Evolutionary conservation across 352 stramenopile genomes (phyloP).

Genomic region (Blastocystis sp.): DNA sequence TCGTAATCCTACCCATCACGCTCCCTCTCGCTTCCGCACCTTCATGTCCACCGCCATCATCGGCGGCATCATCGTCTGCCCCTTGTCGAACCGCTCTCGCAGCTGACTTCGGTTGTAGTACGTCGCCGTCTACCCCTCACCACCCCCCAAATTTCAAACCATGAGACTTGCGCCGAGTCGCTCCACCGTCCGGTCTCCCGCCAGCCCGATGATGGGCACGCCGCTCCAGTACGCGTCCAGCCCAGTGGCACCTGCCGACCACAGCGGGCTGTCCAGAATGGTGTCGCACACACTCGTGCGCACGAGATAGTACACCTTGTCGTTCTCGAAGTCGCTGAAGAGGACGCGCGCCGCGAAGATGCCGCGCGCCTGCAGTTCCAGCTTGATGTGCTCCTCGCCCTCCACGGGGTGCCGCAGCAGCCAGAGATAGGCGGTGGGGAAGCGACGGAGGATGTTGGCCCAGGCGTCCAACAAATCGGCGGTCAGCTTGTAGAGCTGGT

Average conservation of each 20-base stretch:
- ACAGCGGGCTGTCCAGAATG: conserved; percentile 38
- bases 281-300: conserved; percentile 57
- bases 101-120: conserved; percentile 50
- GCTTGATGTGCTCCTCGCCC: conserved; percentile 49
- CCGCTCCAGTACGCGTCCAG: conserved; percentile 58
- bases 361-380: conserved; percentile 43
- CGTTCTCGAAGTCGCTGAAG: conserved; percentile 63
- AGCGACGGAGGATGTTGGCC: conserved; percentile 39
- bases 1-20: conserved; percentile 39
- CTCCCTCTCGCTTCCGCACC: not conserved
- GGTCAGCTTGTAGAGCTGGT: conserved; percentile 60
- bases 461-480: conserved; percentile 16
- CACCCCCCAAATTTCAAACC: not conserved
- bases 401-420: conserved; percentile 47
- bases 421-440: conserved; percentile 23
- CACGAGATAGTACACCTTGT: conserved; percentile 54
- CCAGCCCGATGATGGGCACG: conserved; percentile 44
- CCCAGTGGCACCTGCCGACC: conserved; percentile 54
- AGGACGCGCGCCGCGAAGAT: conserved; percentile 27
- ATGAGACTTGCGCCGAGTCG: conserved; percentile 51
- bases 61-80: not conserved
- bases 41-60: conserved; percentile 52
- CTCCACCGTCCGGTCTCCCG: conserved; percentile 54
- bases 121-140: conserved; percentile 49
- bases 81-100: not conserved